A percentile compares a stretch with the other conserved stretches of the same genome.
Evolutionary conservation across 768 basidiomycete species (phyloP).

Genomic region (Tulasnella sp.): DNA sequence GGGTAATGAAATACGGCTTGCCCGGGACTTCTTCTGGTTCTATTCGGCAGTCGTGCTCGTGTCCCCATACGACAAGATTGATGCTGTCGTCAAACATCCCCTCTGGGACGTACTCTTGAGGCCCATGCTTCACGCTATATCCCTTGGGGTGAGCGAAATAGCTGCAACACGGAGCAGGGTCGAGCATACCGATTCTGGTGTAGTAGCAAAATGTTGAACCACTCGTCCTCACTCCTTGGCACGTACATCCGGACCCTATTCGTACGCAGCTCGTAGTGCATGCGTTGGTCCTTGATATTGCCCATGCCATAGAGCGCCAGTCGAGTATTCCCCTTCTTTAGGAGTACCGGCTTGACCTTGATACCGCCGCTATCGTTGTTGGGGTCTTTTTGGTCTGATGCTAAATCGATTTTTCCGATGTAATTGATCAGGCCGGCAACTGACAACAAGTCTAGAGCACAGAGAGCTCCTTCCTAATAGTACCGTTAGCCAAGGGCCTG

Average conservation of each 20-base stretch:
- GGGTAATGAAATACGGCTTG: slow-evolving; percentile 87
- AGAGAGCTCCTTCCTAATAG: slow-evolving; percentile 86
- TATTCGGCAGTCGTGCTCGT: slow-evolving; percentile 97
- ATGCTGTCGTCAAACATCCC: slow-evolving; percentile 96
- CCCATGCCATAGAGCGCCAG: slow-evolving; percentile 96
- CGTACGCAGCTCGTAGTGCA: slow-evolving; percentile 94
- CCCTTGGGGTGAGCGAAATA: neutral
- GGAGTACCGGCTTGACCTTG: slow-evolving; percentile 84
- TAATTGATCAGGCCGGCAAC: slow-evolving; percentile 95
- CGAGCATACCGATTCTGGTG: slow-evolving; percentile 90
- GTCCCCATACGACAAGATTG: slow-evolving; percentile 95
- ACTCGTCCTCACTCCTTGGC: slow-evolving; percentile 86
- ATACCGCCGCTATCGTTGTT: slow-evolving; percentile 57
- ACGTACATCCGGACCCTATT: slow-evolving; percentile 96
- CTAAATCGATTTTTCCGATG: slow-evolving; percentile 93
- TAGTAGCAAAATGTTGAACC: slow-evolving; percentile 92
- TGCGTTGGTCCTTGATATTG: slow-evolving; percentile 93
- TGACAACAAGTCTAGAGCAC: slow-evolving; percentile 92
- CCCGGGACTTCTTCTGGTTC: slow-evolving; percentile 88
- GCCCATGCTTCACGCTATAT: slow-evolving; percentile 86
- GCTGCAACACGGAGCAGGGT: neutral
- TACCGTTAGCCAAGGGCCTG: neutral
- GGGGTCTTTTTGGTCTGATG: slow-evolving; percentile 42
- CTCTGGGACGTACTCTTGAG: slow-evolving; percentile 93
- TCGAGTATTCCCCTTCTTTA: slow-evolving; percentile 81